phyloP scores from a whole-genome alignment of 1,284 basidiomycete genomes.

The Puccinia triticina region DNA sequence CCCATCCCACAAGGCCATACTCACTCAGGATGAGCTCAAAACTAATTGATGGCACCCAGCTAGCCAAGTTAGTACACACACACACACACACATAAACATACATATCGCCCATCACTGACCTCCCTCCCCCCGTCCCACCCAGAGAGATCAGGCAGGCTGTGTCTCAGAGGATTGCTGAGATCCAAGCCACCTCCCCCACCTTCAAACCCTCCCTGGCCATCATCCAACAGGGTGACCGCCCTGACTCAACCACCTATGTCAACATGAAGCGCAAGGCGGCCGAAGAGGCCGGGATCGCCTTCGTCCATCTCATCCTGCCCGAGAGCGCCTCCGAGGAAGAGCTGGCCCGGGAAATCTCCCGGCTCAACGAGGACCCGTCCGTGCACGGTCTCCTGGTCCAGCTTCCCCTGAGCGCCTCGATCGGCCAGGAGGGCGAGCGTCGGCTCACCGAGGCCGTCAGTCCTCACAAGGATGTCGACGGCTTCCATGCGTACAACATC shows the following conservation, averaged over 20 bases:
- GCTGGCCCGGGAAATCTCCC: constrained; percentile 75
- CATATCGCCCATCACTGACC: background rate
- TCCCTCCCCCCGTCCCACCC: background rate
- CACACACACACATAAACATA: too few relatives aligned
- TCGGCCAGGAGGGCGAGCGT: constrained; percentile 81
- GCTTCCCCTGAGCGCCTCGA: constrained; percentile 87
- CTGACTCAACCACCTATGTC: constrained; percentile 89
- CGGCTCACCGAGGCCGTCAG: constrained; percentile 90
- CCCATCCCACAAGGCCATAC: background rate
- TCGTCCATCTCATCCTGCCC: constrained; percentile 77
- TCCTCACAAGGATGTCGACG: constrained; percentile 95
- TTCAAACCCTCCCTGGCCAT: constrained; percentile 90
- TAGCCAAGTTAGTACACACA: background rate
- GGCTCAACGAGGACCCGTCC: constrained; percentile 79
- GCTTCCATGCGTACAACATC: constrained; percentile 99
- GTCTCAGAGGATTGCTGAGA: background rate
- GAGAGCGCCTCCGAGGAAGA: constrained; percentile 74
- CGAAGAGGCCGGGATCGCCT: constrained; percentile 88
- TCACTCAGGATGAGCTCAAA: background rate
- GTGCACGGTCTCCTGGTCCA: constrained; percentile 94
- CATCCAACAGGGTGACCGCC: constrained; percentile 87
- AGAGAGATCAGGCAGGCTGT: constrained; percentile 15
- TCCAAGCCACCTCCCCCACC: constrained; percentile 68
- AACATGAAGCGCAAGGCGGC: constrained; percentile 98
- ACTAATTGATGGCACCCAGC: background rate